A percentile compares a stretch with the other conserved stretches of the same genome.
Evolutionary conservation across 1,284 basidiomycete species (phyloP).

Genomic region (Leccinum pachyderme): DNA sequence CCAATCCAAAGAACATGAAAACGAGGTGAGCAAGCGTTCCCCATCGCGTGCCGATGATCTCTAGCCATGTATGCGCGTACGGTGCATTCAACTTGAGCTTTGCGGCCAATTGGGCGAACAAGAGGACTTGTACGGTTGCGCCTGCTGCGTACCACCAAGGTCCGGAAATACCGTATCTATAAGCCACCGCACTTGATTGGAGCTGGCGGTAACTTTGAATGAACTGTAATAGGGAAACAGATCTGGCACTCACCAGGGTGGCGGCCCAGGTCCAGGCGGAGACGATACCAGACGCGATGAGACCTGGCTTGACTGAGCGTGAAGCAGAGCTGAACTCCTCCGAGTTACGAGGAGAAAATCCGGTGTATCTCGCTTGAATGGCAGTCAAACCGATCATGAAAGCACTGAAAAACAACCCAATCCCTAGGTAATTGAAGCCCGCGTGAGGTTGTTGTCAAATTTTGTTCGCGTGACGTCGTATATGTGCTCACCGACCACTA

Average conservation of each 20-base stretch:
- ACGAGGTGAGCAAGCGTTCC: slow-evolving; percentile 70
- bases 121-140: slow-evolving; percentile 68
- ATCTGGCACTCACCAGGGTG: slow-evolving; percentile 49
- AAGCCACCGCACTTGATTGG: slow-evolving; percentile 80
- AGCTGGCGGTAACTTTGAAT: slow-evolving; percentile 38
- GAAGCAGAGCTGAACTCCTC: slow-evolving; percentile 86
- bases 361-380: slow-evolving; percentile 70
- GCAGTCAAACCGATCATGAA: slow-evolving; percentile 75
- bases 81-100: slow-evolving; percentile 74
- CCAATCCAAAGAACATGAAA: slow-evolving; percentile 78
- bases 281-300: slow-evolving; percentile 89
- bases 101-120: slow-evolving; percentile 72
- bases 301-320: slow-evolving; percentile 79
- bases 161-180: slow-evolving; percentile 77
- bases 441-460: not conserved
- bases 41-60: slow-evolving; percentile 66
- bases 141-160: slow-evolving; percentile 75
- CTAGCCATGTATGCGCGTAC: slow-evolving; percentile 57
- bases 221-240: not conserved
- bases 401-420: slow-evolving; percentile 79
- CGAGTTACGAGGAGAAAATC: slow-evolving; percentile 66
- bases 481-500: slow-evolving; percentile 47
- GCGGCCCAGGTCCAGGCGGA: slow-evolving; percentile 85
- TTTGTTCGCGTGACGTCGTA: not conserved
- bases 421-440: slow-evolving; percentile 44